Conservation (phyloP, 768 basidiomycete species). For the Amanita phalloides region DNA sequence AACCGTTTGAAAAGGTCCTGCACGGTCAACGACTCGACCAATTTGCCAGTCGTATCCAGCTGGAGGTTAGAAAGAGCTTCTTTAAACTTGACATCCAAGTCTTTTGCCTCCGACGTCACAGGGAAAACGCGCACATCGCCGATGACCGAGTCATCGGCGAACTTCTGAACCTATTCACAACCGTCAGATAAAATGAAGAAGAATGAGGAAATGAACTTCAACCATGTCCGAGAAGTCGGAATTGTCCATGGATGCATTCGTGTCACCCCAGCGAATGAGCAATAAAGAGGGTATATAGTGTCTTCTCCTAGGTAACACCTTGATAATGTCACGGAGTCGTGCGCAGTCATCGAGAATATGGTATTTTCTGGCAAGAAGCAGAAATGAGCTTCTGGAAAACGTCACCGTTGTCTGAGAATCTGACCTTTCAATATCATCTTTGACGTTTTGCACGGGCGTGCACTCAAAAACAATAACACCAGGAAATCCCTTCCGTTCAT, state of each 20-base stretch:
- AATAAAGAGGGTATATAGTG: constrained; percentile 56
- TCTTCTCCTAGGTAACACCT: constrained; percentile 38
- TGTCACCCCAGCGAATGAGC: constrained; percentile 49
- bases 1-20: constrained; percentile 31
- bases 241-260: constrained; percentile 21
- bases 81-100: constrained; percentile 6
- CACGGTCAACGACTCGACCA: constrained; percentile 20
- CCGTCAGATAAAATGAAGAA: neutral
- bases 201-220: constrained; percentile 8
- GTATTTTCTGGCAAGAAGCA: constrained; percentile 40
- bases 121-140: constrained; percentile 32
- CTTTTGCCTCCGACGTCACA: constrained; percentile 28
- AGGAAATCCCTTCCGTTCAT: constrained; percentile 27
- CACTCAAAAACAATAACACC: constrained; percentile 71
- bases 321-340: constrained; percentile 54
- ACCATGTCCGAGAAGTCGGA: constrained; percentile 58
- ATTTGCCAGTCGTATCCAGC: constrained; percentile 3
- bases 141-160: constrained; percentile 31
- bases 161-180: constrained; percentile 33
- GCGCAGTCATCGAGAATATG: constrained; percentile 63
- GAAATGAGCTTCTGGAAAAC: constrained; percentile 4
- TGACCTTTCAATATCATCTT: constrained; percentile 62
- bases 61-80: constrained; percentile 1
- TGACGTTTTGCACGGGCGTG: constrained; percentile 49
- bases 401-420: constrained; percentile 4